Evolutionary conservation across 1,284 basidiomycete genomes (phyloP).

Genomic region (Heterobasidion annosum): DNA sequence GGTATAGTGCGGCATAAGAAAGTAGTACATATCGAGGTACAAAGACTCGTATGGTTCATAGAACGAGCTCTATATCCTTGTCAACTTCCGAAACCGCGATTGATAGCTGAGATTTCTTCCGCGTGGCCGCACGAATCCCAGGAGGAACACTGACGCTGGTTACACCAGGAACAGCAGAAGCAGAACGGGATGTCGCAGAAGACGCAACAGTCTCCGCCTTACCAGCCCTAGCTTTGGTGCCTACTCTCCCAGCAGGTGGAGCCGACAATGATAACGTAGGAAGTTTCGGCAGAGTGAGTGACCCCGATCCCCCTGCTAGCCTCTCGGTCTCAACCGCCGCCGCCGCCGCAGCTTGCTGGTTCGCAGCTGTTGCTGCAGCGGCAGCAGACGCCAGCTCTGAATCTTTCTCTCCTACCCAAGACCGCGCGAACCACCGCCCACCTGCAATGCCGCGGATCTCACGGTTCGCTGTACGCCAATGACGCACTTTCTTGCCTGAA

Average conservation of each 20-base stretch:
- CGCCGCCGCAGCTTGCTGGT: background rate
- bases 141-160: slow-evolving; percentile 1
- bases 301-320: background rate
- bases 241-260: background rate
- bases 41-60: background rate
- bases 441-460: slow-evolving; percentile 74
- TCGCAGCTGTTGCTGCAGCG: slow-evolving; percentile 16
- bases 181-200: slow-evolving; percentile 15
- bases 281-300: slow-evolving; percentile 10
- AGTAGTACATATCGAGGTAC: no score
- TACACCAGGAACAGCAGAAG: slow-evolving; percentile 14
- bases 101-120: slow-evolving; percentile 9
- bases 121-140: slow-evolving; percentile 4
- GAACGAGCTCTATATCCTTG: slow-evolving; percentile 8
- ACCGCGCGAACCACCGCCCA: slow-evolving; percentile 64
- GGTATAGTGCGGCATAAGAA: no score
- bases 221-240: slow-evolving; percentile 3
- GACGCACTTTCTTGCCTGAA: slow-evolving; percentile 46
- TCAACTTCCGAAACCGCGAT: slow-evolving; percentile 4
- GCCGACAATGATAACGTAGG: slow-evolving; percentile 10
- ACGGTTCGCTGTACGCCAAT: slow-evolving; percentile 62
- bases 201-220: slow-evolving; percentile 10
- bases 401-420: slow-evolving; percentile 76
- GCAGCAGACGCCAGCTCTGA: slow-evolving; percentile 40
- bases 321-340: background rate